These are phyloP conservation scores for Wickerhamomyces sp. DNA, from an alignment of 1,139 yeast species.

Conservation along the genomic window DNA sequence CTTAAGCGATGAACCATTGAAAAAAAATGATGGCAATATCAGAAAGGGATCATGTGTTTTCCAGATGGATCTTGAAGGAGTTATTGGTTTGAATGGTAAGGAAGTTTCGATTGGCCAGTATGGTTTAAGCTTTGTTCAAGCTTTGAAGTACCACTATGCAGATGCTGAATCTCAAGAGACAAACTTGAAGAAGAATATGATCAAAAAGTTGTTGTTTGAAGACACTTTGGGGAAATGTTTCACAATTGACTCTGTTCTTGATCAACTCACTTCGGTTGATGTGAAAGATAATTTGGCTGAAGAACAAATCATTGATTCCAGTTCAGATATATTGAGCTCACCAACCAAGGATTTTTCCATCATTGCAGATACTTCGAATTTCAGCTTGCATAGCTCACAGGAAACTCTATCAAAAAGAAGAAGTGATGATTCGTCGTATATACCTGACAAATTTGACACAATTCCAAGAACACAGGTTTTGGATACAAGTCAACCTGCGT, in stretches of 20 bases:
- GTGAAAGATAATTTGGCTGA: constrained; percentile 1
- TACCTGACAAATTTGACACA: constrained; percentile 3
- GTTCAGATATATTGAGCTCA: constrained; percentile 6
- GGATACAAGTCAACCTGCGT: constrained; percentile 15
- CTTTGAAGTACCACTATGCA: too few relatives aligned
- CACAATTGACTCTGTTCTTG: constrained; percentile 10
- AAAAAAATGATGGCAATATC: constrained; percentile 2
- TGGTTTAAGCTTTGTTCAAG: constrained; percentile 6
- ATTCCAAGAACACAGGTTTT: not conserved
- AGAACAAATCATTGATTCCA: constrained; percentile 8
- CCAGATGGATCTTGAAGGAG: constrained; percentile 9
- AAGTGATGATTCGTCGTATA: not conserved
- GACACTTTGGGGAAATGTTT: constrained; percentile 12
- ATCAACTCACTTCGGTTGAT: constrained; percentile 1
- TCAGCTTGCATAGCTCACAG: constrained; percentile 8
- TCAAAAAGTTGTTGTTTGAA: constrained; percentile 7
- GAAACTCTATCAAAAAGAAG: constrained; percentile 5
- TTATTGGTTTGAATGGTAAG: not conserved
- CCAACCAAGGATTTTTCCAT: constrained; percentile 4
- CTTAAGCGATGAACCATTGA: constrained; percentile 11
- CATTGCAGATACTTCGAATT: constrained; percentile 6
- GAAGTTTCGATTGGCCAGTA: not conserved
- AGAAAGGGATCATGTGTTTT: constrained; percentile 4
- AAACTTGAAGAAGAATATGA: too few relatives aligned
- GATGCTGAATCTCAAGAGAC: too few relatives aligned